Conservation (phyloP, 306 rosid species). For the Rubus idaeus region DNA sequence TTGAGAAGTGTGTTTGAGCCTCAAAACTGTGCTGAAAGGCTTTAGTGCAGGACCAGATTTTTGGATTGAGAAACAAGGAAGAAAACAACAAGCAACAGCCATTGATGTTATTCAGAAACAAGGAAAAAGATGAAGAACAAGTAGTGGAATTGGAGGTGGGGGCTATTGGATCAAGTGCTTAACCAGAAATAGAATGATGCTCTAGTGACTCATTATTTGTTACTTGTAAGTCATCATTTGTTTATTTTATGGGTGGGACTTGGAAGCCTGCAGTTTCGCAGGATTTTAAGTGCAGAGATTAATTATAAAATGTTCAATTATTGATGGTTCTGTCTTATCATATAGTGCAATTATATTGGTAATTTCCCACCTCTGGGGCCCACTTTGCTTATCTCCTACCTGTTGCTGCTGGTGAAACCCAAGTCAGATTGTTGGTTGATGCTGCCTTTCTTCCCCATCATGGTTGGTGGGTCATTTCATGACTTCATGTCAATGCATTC, state of each 20-base stretch:
- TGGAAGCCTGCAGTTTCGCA: background rate
- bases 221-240: background rate
- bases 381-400: slow-evolving; percentile 40
- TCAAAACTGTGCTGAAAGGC: slow-evolving; percentile 37
- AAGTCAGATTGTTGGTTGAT: slow-evolving; percentile 24
- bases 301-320: background rate
- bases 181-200: slow-evolving; percentile 1
- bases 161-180: background rate
- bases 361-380: slow-evolving; percentile 17
- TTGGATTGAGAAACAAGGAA: slow-evolving; percentile 43
- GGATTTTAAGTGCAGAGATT: background rate
- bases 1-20: slow-evolving; percentile 42
- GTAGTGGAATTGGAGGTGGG: background rate
- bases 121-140: slow-evolving; percentile 12
- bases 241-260: background rate
- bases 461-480: slow-evolving; percentile 46
- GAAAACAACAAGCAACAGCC: slow-evolving; percentile 52
- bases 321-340: slow-evolving; percentile 11
- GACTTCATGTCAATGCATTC: background rate
- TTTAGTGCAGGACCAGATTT: slow-evolving; percentile 46
- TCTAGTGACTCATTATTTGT: background rate
- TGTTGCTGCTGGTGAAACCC: slow-evolving; percentile 33
- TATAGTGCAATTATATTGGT: slow-evolving; percentile 7
- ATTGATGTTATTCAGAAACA: slow-evolving; percentile 40
- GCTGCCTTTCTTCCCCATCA: background rate